phyloP scores from a whole-genome alignment of 257 asterid genomes.

The Paraleonurus japonicus region DNA sequence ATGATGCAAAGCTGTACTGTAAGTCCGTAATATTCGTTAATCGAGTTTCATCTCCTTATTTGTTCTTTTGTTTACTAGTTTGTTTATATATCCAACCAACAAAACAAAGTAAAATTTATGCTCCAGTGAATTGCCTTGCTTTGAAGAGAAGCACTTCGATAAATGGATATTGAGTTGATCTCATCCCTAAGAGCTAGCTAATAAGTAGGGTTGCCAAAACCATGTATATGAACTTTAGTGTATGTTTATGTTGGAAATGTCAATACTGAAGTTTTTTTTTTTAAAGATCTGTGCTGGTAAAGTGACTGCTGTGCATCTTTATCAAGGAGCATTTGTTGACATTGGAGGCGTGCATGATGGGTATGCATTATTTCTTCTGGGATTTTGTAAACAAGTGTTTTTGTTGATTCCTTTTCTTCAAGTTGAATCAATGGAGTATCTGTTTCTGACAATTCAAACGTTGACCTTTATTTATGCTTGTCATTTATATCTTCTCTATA shows the following conservation, averaged over 20 bases:
- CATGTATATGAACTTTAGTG: background rate
- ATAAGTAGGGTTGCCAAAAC: background rate
- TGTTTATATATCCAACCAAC: background rate
- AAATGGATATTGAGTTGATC: background rate
- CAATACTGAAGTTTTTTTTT: conserved; percentile 20
- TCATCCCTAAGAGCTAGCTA: background rate
- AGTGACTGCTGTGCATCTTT: conserved; percentile 87
- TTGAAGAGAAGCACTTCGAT: background rate
- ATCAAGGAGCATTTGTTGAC: conserved; percentile 99
- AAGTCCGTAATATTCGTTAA: background rate
- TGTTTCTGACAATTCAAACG: background rate
- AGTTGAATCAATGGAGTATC: conserved; percentile 1
- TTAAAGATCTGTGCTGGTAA: conserved; percentile 87
- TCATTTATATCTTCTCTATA: background rate
- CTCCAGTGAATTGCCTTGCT: conserved; percentile 5
- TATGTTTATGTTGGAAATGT: background rate
- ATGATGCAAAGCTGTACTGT: background rate
- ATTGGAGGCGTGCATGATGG: conserved; percentile 97
- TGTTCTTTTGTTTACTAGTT: conserved; percentile 16
- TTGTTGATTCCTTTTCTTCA: background rate
- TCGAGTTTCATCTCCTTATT: background rate
- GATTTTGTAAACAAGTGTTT: conserved; percentile 7
- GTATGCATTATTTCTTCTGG: conserved; percentile 42
- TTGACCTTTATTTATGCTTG: background rate
- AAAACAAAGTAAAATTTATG: background rate